Conservation (phyloP, 306 rosid species). For the Cercis canadensis region DNA sequence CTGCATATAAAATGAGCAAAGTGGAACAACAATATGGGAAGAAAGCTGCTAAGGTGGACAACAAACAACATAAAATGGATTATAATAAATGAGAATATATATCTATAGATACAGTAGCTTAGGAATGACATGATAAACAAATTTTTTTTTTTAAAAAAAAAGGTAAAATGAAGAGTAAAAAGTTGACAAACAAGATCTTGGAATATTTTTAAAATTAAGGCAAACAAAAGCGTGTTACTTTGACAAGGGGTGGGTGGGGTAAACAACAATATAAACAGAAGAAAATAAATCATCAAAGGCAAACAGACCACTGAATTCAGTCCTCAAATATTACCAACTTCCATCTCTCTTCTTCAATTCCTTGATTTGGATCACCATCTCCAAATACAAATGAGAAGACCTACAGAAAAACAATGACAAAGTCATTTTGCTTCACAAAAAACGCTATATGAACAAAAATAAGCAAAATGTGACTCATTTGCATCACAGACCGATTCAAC, state of each 20-base stretch:
- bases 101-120: not conserved
- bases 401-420: constrained; percentile 47
- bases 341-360: constrained; percentile 99
- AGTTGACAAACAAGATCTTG: not conserved
- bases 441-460: not conserved
- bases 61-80: constrained; percentile 12
- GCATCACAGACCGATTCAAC: constrained; percentile 83
- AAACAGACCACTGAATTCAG: constrained; percentile 89
- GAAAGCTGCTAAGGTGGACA: constrained; percentile 28
- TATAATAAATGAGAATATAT: constrained; percentile 5
- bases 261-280: constrained; percentile 14
- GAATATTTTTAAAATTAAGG: not conserved
- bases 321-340: constrained; percentile 98
- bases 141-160: not conserved
- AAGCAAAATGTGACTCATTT: constrained; percentile 30
- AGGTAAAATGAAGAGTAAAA: not conserved
- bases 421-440: constrained; percentile 28
- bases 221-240: not conserved
- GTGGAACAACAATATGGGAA: constrained; percentile 26
- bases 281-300: constrained; percentile 51
- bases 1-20: constrained; percentile 53
- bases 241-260: constrained; percentile 6
- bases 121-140: not conserved
- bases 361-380: constrained; percentile 99
- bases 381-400: constrained; percentile 97